Conservation (phyloP, 192 early-diverging fungal species). For the Gaertneriomyces sp. region DNA sequence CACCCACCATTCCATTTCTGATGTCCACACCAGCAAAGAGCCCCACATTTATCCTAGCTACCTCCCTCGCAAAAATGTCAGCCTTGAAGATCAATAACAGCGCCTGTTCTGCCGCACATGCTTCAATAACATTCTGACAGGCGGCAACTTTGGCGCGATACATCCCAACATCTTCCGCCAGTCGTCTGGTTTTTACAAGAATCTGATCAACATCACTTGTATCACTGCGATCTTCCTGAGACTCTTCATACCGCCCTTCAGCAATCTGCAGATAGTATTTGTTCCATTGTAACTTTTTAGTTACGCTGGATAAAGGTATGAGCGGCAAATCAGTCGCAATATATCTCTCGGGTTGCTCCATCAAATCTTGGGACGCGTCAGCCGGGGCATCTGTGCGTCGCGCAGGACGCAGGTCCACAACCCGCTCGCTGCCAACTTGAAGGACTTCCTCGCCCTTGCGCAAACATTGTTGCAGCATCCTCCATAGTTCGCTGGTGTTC, state of each 20-base stretch:
- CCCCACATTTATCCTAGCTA: slow-evolving; percentile 6
- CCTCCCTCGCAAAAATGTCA: not conserved
- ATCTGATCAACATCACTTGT: not conserved
- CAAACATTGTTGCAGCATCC: not conserved
- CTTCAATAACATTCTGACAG: not conserved
- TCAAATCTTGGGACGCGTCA: not conserved
- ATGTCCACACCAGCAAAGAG: not conserved
- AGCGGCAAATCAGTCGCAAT: not conserved
- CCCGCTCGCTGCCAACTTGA: not conserved
- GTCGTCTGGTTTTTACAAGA: not conserved
- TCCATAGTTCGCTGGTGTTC: not conserved
- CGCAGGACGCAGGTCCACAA: not conserved
- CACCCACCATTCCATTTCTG: not conserved
- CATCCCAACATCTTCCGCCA: slow-evolving; percentile 4
- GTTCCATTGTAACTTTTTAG: not conserved
- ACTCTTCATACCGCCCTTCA: not conserved
- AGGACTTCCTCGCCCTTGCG: not conserved
- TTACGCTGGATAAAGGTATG: slow-evolving; percentile 1
- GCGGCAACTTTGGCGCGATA: not conserved
- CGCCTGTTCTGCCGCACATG: not conserved
- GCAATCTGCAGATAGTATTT: not conserved
- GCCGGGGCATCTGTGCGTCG: not conserved
- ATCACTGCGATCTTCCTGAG: not conserved
- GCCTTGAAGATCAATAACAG: not conserved
- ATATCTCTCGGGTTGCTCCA: not conserved